A percentile compares a stretch with the other conserved stretches of the same genome.
These are phyloP conservation scores for Diplocarpon rosae DNA, from an alignment of 2,329 filamentous ascomycete species.

Conservation along the genomic window DNA sequence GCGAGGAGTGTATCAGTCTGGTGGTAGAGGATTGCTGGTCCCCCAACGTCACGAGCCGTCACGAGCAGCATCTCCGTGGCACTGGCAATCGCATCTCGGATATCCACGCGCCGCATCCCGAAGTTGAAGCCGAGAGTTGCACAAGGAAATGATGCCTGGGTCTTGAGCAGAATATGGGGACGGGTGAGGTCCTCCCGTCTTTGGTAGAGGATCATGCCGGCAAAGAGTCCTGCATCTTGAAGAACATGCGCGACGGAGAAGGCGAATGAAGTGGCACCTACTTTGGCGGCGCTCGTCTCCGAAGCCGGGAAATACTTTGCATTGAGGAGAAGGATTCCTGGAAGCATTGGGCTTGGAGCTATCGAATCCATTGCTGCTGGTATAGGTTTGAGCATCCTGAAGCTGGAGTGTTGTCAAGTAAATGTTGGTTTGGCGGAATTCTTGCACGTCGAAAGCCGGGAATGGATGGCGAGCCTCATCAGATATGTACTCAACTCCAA, in stretches of 20 bases:
- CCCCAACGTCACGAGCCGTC: background rate
- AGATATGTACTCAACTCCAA: no score
- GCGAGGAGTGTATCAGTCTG: conserved; percentile 11
- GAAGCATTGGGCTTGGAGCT: conserved; percentile 4
- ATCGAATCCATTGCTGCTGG: background rate
- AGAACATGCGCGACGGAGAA: conserved; percentile 8
- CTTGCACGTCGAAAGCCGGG: background rate
- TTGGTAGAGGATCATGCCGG: conserved; percentile 10
- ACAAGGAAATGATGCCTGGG: conserved; percentile 5
- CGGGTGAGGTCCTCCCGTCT: conserved; percentile 5
- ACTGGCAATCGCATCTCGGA: conserved; percentile 8
- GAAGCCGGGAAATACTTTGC: conserved; percentile 9
- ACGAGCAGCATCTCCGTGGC: conserved; percentile 4
- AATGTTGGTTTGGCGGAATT: background rate
- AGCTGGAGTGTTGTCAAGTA: background rate
- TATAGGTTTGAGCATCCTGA: background rate
- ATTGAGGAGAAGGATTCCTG: conserved; percentile 10
- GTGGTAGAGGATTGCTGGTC: conserved; percentile 9
- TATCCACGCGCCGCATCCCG: conserved; percentile 3
- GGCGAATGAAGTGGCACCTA: conserved; percentile 11
- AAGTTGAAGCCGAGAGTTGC: conserved; percentile 10
- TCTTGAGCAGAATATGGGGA: conserved; percentile 4
- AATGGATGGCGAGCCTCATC: no score
- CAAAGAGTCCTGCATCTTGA: conserved; percentile 7
- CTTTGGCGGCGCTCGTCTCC: conserved; percentile 6